Conservation (phyloP, 768 basidiomycete species). For the Pisolithus sp. region DNA sequence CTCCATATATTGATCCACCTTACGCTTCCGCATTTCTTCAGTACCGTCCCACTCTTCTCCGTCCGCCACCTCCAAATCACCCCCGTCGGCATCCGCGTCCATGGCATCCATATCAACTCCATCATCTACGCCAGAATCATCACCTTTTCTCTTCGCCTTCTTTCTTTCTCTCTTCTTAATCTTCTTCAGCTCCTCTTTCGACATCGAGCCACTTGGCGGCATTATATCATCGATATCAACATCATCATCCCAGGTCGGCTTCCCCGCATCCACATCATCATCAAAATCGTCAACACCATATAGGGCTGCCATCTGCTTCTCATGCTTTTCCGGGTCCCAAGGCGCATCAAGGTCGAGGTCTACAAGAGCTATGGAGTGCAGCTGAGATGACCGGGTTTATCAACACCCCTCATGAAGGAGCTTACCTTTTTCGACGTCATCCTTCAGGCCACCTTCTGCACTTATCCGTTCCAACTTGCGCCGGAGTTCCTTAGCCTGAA, state of each 20-base stretch:
- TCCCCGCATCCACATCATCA: constrained; percentile 42
- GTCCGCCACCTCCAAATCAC: constrained; percentile 28
- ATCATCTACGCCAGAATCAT: constrained; percentile 37
- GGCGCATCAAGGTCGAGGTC: constrained; percentile 85
- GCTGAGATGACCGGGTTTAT: background rate
- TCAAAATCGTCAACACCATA: constrained; percentile 50
- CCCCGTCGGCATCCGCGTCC: constrained; percentile 55
- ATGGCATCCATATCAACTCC: constrained; percentile 44
- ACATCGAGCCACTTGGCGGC: constrained; percentile 28
- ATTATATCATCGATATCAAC: constrained; percentile 70
- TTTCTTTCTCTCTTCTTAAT: constrained; percentile 51
- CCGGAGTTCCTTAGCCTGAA: constrained; percentile 82
- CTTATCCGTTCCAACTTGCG: constrained; percentile 69
- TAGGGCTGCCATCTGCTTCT: constrained; percentile 71
- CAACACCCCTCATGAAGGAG: background rate
- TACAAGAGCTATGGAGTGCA: constrained; percentile 41
- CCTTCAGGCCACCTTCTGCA: constrained; percentile 55
- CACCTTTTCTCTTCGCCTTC: constrained; percentile 24
- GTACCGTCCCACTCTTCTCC: constrained; percentile 80
- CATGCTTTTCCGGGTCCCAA: constrained; percentile 85
- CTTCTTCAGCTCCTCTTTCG: constrained; percentile 18
- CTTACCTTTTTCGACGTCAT: constrained; percentile 22
- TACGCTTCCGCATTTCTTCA: constrained; percentile 83
- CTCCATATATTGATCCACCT: constrained; percentile 84
- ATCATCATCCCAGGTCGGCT: constrained; percentile 91